Base-by-base conservation (phyloP, 2,329 filamentous ascomycete genomes). In the Acarospora socialis region DNA sequence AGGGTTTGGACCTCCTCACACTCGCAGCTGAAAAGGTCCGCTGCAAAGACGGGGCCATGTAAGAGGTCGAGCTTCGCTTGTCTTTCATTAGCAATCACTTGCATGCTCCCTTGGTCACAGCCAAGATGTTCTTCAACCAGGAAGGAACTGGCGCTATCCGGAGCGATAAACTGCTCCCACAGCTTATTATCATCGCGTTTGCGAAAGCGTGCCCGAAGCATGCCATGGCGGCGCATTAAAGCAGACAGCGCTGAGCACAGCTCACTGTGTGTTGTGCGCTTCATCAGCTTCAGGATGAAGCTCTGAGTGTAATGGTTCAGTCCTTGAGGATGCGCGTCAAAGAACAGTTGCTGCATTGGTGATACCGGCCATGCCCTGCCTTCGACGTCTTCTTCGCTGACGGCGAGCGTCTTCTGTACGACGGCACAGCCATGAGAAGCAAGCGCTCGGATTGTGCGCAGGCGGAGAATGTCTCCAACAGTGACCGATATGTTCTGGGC, bases 181-280 rank as follows among this genome's bases (percentile, higher is more conserved):
- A 21, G 37, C 1, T 41, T 42, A 5, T 38, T 36, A 6, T 44
- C 44, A n/a, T 46, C 43, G n/a, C n/a, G n/a, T 34, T 41, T 45
- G 4, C 28, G 21, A 32, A 56, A 61, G 5, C 56, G 49, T 8
- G 49, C 54, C 20, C 56, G 47, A 3, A 61, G 42, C 53, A 61
- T 57, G 4, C 55, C 50, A 35, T 61, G 57, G 9, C 43, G 47
- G 6, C 40, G 33, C 1, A 57, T 46, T 4, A 60, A 34, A 1
- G 46, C 43, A 12, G 42, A 39, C 2, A 60, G 32, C 1, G 55
- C 54, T 9, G 32, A 18, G 17, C 40, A 30, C 8, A 56, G 38
- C 20, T 51, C 47, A 2, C 42, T 15, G 3, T 22, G 6, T 39
- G 32, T 16, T 22, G 16, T 18, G 15, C 25, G 23, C 14, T 30